Base-by-base conservation (phyloP, 805 yeast genomes). In the Wickerhamiella azyma region DNA sequence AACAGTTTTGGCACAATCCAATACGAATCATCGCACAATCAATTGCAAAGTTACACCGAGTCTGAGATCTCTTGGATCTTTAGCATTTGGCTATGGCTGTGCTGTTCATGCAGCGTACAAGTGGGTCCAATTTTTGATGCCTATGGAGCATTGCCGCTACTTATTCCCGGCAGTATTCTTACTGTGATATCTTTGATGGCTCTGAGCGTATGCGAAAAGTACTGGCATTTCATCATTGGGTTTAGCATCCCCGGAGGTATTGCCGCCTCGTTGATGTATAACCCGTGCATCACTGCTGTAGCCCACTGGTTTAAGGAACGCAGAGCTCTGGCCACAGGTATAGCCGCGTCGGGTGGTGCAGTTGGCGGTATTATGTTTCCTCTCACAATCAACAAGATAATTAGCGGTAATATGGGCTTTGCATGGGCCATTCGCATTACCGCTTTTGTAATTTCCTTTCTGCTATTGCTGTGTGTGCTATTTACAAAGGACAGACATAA, bases 51-150 rank as follows among this genome's bases (percentile, higher is more conserved):
- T 29, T 59, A 67, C 19, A 58, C 71, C 13, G 65, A 75, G 13
- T 66, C 78, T 17, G 59, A 74, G 2, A 66, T 79, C 4, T 75
- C 84, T 0, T 82, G 89, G 92, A 73, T 81, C 48, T 82, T 81
- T 55, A 72, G 64, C 7, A 47, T 63, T 9, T 65, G 59, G 51
- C 51, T 64, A 10, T 63, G 61, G 50, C 50, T 66, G 33, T 61
- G 62, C 46, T 66, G 63, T 51, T 55, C 65, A 30, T 58, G 76
- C 18, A 75, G 80, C 3, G 58, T 70, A 3, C 81, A 59, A 36
- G 55, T 64, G 49, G 65, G 79, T 2, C 71, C 77, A 0, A 47
- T 76, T 1, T 79, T 78, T 53, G 86, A 80, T 53, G 60, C 69
- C n/a, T 67, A 69, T 43, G 86, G 86, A 3, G 66, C 75, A 3